These are phyloP conservation scores for Stagonosporopsis vannaccii DNA, from an alignment of 2,329 filamentous ascomycete genomes.

Conservation along the genomic window DNA sequence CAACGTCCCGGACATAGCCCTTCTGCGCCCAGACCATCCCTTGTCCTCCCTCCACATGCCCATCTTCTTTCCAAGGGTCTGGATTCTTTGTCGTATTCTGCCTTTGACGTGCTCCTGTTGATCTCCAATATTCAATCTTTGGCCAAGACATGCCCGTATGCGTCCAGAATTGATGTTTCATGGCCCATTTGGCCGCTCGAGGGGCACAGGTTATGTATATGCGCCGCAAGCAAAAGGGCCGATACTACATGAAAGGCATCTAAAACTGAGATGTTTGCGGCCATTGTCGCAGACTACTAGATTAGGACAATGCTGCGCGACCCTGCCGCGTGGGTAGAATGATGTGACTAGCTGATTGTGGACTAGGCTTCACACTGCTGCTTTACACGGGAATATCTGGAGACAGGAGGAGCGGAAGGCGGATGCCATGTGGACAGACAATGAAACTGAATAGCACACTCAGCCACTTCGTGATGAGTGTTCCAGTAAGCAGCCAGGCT, in stretches of 20 bases:
- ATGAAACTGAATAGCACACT: neutral
- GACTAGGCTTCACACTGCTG: neutral
- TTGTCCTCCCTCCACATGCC: constrained; percentile 8
- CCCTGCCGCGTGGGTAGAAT: neutral
- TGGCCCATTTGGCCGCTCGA: constrained; percentile 2
- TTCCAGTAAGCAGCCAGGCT: neutral
- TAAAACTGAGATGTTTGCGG: constrained; percentile 11
- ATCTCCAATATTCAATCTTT: neutral
- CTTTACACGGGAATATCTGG: neutral
- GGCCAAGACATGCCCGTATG: constrained; percentile 9
- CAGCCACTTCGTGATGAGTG: neutral
- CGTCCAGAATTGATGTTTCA: constrained; percentile 12
- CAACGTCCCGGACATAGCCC: neutral
- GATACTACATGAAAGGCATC: neutral
- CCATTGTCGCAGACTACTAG: neutral
- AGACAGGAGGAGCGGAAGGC: neutral
- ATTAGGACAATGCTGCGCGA: neutral
- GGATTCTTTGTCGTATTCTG: constrained; percentile 1
- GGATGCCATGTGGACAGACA: constrained; percentile 1
- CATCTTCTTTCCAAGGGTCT: neutral
- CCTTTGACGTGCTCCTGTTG: neutral
- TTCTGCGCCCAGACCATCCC: neutral
- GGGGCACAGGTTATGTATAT: constrained; percentile 13
- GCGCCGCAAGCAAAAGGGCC: constrained; percentile 11
- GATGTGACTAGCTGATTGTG: constrained; percentile 2